These are phyloP conservation scores for Linderina pennispora DNA, from an alignment of 192 early-diverging fungal species.

Conservation along the genomic window DNA sequence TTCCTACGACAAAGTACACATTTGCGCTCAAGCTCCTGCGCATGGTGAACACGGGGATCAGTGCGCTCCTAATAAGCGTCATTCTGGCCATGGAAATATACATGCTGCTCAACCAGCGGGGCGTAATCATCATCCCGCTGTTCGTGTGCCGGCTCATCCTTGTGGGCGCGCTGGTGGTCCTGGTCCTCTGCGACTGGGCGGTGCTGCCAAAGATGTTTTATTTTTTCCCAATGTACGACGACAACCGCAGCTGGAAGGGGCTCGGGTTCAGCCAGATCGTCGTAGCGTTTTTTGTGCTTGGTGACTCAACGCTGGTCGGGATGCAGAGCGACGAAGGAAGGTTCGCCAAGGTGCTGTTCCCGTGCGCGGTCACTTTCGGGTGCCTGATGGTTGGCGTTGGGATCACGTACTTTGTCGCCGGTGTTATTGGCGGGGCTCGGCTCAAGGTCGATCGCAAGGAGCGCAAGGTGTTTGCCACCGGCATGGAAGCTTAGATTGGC, in stretches of 20 bases:
- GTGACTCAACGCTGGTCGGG: constrained; percentile 18
- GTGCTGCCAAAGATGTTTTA: constrained; percentile 6
- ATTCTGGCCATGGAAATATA: constrained; percentile 30
- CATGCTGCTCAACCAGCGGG: constrained; percentile 16
- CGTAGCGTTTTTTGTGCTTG: constrained; percentile 27
- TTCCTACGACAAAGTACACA: too few relatives aligned
- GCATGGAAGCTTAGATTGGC: too few relatives aligned
- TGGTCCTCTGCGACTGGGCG: constrained; percentile 28
- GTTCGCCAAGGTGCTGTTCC: constrained; percentile 20
- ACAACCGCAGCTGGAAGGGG: constrained; percentile 19
- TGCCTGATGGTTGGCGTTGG: constrained; percentile 17
- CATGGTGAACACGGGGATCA: constrained; percentile 4
- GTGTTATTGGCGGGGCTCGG: constrained; percentile 23
- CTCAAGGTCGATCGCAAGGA: too few relatives aligned
- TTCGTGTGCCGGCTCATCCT: constrained; percentile 34
- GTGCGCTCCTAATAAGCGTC: constrained; percentile 6
- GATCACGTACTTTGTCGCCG: constrained; percentile 25
- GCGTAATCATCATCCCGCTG: constrained; percentile 21
- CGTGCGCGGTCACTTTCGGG: constrained; percentile 16
- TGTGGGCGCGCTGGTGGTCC: constrained; percentile 7
- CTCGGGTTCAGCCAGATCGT: constrained; percentile 31
- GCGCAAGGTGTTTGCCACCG: too few relatives aligned
- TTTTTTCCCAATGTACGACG: constrained; percentile 37
- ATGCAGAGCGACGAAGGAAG: constrained; percentile 6
- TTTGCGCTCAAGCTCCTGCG: constrained; percentile 17